Evolutionary conservation across 257 asterid genomes (phyloP).

Genomic region (Nicotiana obtusifolia): DNA sequence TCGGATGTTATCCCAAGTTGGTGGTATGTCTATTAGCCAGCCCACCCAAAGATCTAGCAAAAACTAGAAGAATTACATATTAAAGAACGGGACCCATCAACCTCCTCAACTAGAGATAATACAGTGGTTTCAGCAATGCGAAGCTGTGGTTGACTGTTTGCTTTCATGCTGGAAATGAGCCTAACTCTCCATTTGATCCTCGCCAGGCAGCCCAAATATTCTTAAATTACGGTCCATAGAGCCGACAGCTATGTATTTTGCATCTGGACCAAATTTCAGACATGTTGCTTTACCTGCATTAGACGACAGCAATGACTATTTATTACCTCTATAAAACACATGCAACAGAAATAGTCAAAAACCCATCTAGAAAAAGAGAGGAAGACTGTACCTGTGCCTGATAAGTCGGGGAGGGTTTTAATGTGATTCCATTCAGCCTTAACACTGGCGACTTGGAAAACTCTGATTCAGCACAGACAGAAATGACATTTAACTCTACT

Average conservation of each 20-base stretch:
- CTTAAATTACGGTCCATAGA: conserved; percentile 92
- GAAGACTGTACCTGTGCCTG: conserved; percentile 73
- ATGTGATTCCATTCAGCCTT: conserved; percentile 86
- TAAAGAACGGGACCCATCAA: not conserved
- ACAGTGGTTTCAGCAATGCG: not conserved
- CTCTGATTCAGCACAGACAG: conserved; percentile 37
- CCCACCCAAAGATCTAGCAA: conserved; percentile 1
- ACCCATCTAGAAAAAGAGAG: not conserved
- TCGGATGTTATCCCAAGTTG: not conserved
- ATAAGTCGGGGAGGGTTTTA: conserved; percentile 92
- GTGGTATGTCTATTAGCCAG: not conserved
- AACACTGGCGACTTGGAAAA: conserved; percentile 78
- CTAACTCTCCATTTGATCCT: conserved; percentile 26
- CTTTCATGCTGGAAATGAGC: not conserved
- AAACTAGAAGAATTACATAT: not conserved
- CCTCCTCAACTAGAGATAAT: not conserved
- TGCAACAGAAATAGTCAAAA: not conserved
- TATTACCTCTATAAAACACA: not conserved
- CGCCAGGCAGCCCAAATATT: conserved; percentile 77
- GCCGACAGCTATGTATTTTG: conserved; percentile 85
- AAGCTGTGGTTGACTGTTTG: not conserved
- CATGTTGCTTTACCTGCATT: conserved; percentile 68
- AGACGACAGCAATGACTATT: not conserved
- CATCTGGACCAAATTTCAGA: conserved; percentile 85
- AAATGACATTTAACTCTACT: not conserved